Conservation (phyloP, 768 basidiomycete species). For the Leucocoprinus leucothites region DNA sequence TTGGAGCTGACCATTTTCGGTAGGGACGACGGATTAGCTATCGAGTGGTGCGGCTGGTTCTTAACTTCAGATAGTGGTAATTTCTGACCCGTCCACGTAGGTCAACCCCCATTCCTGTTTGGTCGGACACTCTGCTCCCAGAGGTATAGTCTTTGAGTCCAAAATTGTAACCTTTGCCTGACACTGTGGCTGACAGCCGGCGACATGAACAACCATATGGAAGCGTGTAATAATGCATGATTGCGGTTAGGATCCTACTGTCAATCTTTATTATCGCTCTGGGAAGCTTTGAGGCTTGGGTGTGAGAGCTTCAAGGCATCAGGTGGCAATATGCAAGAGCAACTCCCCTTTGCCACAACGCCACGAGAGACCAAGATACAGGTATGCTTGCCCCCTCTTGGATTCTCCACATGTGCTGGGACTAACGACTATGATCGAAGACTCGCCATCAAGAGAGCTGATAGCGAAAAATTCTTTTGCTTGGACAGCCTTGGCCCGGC, state of each 20-base stretch:
- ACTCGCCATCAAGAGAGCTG: neutral
- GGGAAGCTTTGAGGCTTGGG: neutral
- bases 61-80: neutral
- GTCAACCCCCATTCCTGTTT: conserved; percentile 10
- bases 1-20: neutral
- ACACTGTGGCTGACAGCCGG: neutral
- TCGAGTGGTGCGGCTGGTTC: conserved; percentile 2
- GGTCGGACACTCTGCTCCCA: conserved; percentile 12
- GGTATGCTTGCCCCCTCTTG: neutral
- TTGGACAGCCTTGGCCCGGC: neutral
- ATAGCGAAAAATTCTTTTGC: neutral
- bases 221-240: neutral
- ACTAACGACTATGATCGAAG: neutral
- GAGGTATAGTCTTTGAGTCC: neutral
- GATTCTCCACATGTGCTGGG: neutral
- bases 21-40: conserved; percentile 11
- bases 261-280: neutral
- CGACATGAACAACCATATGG: neutral
- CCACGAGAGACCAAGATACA: neutral
- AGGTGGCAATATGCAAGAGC: neutral
- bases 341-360: neutral
- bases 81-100: neutral
- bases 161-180: neutral
- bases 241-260: neutral
- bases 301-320: neutral